Evolutionary conservation across 768 basidiomycete genomes (phyloP), one percentile per base, ranked within the genome.

Genomic region (Rhizopogon vulgaris): DNA sequence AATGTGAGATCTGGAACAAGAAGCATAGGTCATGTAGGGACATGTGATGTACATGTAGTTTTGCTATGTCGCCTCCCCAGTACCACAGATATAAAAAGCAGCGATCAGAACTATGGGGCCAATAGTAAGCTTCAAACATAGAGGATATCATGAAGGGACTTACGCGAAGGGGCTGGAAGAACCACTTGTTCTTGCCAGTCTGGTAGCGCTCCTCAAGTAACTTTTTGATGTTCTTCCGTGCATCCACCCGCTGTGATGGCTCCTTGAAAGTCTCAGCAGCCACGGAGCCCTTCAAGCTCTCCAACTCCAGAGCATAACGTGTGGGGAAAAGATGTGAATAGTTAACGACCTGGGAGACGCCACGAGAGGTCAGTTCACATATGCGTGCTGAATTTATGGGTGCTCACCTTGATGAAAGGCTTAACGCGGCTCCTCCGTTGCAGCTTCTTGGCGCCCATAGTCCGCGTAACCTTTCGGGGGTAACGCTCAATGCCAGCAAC

Each of bases 321-420:
- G 96, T 98, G 40, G 96, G 96, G 86, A 98, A 95, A 57, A 99
- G 80, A 75, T 99, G 96, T 53, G 93, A 91, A 80, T 98, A 98
- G 84, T 99, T 99, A 73, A 98, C 73, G 53, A 85, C 78, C 94
- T 95, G 37, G 17, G 56, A 25, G 37, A 37, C 45, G 43, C 17
- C 34, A 8, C 6, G 38, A 1, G 4, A 7, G 12, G 10, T 55
- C 18, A 27, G 37, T 53, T 45, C 52, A 32, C 18, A 49, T 15
- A n/a, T 28, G 36, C 17, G 1, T 25, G 25, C 17, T 1, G 17
- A 25, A 30, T 27, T 6, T 10, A 57, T 25, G 41, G 2, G 38
- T 10, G 3, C 80, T 61, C 62, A 93, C 94, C 84, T 99, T 98
- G 82, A 99, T 93, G 75, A 99, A 99, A 60, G 96, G 96, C 83